phyloP scores from a whole-genome alignment of 805 yeast genomes.

The Kazachstania taianensis region DNA sequence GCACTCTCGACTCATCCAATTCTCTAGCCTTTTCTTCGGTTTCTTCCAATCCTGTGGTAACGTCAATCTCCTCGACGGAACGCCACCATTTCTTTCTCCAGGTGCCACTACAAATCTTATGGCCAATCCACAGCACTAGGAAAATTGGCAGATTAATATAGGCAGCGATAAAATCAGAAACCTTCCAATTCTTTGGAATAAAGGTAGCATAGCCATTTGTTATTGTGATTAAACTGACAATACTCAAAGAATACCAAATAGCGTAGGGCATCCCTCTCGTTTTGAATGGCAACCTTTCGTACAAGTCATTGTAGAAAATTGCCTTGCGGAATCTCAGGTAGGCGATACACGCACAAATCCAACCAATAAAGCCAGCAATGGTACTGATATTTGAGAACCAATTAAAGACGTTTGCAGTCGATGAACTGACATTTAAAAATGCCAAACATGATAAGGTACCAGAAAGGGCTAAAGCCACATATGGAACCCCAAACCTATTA shows the following conservation, averaged over 20 bases:
- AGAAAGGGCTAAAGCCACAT: conserved; percentile 21
- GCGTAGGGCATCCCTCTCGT: conserved; percentile 49
- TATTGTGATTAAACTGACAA: conserved; percentile 43
- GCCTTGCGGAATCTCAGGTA: conserved; percentile 60
- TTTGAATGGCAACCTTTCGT: conserved; percentile 48
- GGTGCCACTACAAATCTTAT: conserved; percentile 39
- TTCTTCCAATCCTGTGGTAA: conserved; percentile 48
- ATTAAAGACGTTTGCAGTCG: conserved; percentile 44
- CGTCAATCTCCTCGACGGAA: conserved; percentile 51
- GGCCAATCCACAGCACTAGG: conserved; percentile 46
- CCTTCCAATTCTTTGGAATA: conserved; percentile 39
- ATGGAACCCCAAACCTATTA: conserved; percentile 49
- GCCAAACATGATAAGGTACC: conserved; percentile 35
- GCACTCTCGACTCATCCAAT: conserved; percentile 15
- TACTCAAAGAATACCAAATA: conserved; percentile 42
- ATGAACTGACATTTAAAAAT: conserved; percentile 44
- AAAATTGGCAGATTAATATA: conserved; percentile 45
- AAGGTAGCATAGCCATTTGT: conserved; percentile 71
- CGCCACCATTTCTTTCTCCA: conserved; percentile 33
- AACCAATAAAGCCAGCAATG: conserved; percentile 55
- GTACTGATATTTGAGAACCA: conserved; percentile 62
- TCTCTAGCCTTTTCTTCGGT: conserved; percentile 43
- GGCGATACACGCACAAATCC: conserved; percentile 46
- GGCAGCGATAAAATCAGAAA: conserved; percentile 57
- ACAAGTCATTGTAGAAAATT: conserved; percentile 39